Conservation (phyloP, 2,329 filamentous ascomycete genomes). For the Diplodia mutila region DNA sequence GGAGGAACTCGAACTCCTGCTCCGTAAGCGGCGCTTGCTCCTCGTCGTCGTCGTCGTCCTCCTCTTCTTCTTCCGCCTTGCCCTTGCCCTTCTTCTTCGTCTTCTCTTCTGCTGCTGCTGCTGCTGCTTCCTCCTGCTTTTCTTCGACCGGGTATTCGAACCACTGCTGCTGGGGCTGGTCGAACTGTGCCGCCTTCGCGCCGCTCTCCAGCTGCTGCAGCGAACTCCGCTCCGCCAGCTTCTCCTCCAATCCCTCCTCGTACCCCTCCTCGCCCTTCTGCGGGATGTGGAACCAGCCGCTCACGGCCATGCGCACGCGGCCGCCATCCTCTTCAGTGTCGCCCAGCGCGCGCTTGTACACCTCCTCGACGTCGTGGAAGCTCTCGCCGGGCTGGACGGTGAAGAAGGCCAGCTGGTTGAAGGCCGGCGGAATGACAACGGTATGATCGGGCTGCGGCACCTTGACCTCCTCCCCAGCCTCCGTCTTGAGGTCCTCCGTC, state of each 20-base stretch:
- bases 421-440: conserved; percentile 87
- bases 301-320: conserved; percentile 93
- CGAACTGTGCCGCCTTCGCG: conserved; percentile 80
- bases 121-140: conserved; percentile 29
- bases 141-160: conserved; percentile 46
- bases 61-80: neutral
- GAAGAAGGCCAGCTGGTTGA: conserved; percentile 98
- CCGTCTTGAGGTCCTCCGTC: conserved; percentile 64
- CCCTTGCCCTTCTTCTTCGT: conserved; percentile 43
- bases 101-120: conserved; percentile 52
- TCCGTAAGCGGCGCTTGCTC: conserved; percentile 67
- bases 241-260: conserved; percentile 84
- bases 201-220: conserved; percentile 85
- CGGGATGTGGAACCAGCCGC: conserved; percentile 98
- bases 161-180: conserved; percentile 70
- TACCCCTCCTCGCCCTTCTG: conserved; percentile 93
- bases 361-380: conserved; percentile 98
- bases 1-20: conserved; percentile 82
- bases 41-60: conserved; percentile 51
- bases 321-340: conserved; percentile 70
- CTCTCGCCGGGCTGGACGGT: conserved; percentile 97
- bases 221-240: conserved; percentile 84
- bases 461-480: conserved; percentile 74
- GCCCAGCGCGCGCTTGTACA: conserved; percentile 70
- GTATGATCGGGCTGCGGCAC: conserved; percentile 78